Evolutionary conservation across 164 flowering plant species (phyloP).

Genomic region (Nymphaea thermarum): DNA sequence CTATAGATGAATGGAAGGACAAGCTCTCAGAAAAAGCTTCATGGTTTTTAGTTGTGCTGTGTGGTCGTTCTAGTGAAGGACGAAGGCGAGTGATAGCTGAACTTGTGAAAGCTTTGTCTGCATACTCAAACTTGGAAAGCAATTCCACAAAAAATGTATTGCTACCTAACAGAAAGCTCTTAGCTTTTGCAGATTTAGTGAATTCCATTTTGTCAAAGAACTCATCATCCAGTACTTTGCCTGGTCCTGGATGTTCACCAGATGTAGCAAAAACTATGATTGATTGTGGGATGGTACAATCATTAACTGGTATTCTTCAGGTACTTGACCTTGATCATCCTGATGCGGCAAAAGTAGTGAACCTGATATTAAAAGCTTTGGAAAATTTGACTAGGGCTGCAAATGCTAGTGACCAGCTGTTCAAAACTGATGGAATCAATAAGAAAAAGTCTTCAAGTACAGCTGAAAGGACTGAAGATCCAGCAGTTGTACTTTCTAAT

Average conservation of each 20-base stretch:
- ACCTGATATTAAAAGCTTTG: slow-evolving; percentile 68
- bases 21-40: slow-evolving; percentile 89
- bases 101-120: slow-evolving; percentile 56
- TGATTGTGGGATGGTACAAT: slow-evolving; percentile 70
- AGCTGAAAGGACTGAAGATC: slow-evolving; percentile 47
- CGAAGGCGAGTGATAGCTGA: slow-evolving; percentile 70
- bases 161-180: slow-evolving; percentile 53
- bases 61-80: slow-evolving; percentile 87
- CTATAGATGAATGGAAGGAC: slow-evolving; percentile 63
- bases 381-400: slow-evolving; percentile 87
- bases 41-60: slow-evolving; percentile 71
- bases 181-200: slow-evolving; percentile 64
- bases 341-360: slow-evolving; percentile 71
- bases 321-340: slow-evolving; percentile 87
- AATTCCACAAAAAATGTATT: slow-evolving; percentile 33
- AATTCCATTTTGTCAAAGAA: slow-evolving; percentile 77
- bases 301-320: slow-evolving; percentile 57
- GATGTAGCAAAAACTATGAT: slow-evolving; percentile 87
- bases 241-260: slow-evolving; percentile 79
- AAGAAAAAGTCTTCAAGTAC: slow-evolving; percentile 42
- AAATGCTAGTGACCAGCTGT: slow-evolving; percentile 65
- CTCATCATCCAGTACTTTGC: slow-evolving; percentile 53
- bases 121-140: slow-evolving; percentile 37
- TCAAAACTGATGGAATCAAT: slow-evolving; percentile 43
- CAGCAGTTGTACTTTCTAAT: slow-evolving; percentile 16